These are phyloP conservation scores for Rhododendron ferrugineum DNA, from an alignment of 148 eudicot genomes.

Conservation along the genomic window DNA sequence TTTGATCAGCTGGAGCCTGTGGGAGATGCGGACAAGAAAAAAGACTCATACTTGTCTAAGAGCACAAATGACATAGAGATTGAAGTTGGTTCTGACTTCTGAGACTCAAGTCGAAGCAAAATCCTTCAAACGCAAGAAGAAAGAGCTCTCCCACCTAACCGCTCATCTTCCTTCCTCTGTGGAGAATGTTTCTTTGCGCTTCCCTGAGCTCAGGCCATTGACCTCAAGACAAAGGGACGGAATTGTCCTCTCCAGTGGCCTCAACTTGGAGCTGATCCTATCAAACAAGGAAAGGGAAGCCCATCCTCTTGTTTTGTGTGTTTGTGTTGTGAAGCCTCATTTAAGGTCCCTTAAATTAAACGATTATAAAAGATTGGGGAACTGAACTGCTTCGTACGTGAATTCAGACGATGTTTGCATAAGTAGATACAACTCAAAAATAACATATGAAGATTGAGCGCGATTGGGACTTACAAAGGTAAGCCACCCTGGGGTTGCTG, in stretches of 20 bases:
- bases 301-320: neutral
- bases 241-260: neutral
- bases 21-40: neutral
- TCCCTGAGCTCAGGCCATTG: neutral
- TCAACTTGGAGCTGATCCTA: neutral
- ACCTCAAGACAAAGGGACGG: neutral
- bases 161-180: neutral
- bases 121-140: neutral
- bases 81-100: neutral
- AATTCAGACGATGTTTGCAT: too few species aligned
- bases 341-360: neutral
- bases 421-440: neutral
- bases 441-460: neutral
- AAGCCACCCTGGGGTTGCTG: slow-evolving; percentile 56
- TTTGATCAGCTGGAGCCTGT: neutral
- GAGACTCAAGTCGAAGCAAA: neutral
- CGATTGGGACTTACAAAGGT: slow-evolving; percentile 44
- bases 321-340: neutral
- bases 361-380: neutral
- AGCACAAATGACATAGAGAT: neutral
- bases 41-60: neutral
- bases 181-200: neutral
- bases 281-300: neutral
- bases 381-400: neutral
- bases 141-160: neutral